phyloP scores from a whole-genome alignment of 2,329 filamentous ascomycete genomes.

The Pseudogymnoascus destructans region DNA sequence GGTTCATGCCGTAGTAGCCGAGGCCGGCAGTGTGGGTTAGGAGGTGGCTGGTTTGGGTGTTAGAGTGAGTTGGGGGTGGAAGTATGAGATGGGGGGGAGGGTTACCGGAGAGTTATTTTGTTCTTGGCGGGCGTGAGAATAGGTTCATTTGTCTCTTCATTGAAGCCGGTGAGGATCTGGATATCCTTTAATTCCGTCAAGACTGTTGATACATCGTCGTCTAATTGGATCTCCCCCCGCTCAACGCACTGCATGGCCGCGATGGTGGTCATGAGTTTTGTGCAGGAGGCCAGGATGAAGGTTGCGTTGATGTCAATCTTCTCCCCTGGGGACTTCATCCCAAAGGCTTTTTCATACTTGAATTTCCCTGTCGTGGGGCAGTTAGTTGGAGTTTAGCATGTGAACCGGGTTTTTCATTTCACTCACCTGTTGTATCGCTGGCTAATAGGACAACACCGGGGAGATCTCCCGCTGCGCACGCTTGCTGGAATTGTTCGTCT shows the following conservation, averaged over 20 bases:
- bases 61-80: neutral
- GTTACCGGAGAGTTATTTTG: conserved; percentile 22
- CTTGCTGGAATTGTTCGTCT: neutral
- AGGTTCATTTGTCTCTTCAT: conserved; percentile 16
- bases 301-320: conserved; percentile 44
- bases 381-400: neutral
- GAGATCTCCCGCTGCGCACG: neutral
- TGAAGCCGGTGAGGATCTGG: conserved; percentile 21
- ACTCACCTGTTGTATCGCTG: conserved; percentile 17
- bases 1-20: conserved; percentile 16
- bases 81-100: neutral
- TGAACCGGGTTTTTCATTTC: neutral
- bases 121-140: conserved; percentile 13
- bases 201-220: conserved; percentile 29
- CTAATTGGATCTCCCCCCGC: conserved; percentile 34
- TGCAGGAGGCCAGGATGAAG: conserved; percentile 45
- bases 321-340: conserved; percentile 19
- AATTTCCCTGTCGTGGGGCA: conserved; percentile 24
- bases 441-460: conserved; percentile 10
- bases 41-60: conserved; percentile 18
- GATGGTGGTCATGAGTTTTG: conserved; percentile 40
- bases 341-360: conserved; percentile 27
- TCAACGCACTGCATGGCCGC: conserved; percentile 46
- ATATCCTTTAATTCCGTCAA: conserved; percentile 21
- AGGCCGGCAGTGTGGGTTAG: conserved; percentile 22